Conservation (phyloP, 1,139 yeast species). For the Protomyces inundatus region DNA sequence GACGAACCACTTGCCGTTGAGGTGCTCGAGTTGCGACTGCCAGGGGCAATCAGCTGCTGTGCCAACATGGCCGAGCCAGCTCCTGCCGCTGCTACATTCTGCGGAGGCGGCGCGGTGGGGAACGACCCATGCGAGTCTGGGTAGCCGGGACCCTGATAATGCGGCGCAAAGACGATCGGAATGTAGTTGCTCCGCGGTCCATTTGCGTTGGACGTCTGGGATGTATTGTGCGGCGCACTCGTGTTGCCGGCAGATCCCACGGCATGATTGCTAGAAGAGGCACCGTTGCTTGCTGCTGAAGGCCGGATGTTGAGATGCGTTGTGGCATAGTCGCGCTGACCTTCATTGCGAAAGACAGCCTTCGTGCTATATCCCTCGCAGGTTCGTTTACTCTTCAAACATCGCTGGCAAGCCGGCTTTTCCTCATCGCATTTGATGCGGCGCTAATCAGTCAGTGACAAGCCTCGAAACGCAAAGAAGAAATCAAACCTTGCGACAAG, state of each 20-base stretch:
- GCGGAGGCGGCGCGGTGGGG: not conserved
- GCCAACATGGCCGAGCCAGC: not conserved
- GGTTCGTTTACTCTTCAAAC: constrained; percentile 33
- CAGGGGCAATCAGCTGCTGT: not conserved
- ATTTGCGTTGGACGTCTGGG: not conserved
- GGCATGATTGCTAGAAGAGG: not conserved
- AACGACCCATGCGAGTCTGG: not conserved
- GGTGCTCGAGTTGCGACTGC: constrained; percentile 18
- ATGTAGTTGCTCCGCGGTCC: not conserved
- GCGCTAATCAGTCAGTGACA: constrained; percentile 20
- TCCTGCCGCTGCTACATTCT: not conserved
- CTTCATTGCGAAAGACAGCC: constrained; percentile 25
- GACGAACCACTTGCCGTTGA: constrained; percentile 19
- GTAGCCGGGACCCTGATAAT: constrained; percentile 2
- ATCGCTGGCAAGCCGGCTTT: constrained; percentile 35
- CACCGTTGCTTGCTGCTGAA: not conserved
- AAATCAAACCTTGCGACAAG: constrained; percentile 33
- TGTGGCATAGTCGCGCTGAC: constrained; percentile 5
- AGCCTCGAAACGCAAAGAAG: not conserved
- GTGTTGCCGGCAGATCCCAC: not conserved
- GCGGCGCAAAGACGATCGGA: constrained; percentile 11
- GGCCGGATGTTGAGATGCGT: constrained; percentile 17
- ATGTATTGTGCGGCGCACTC: not conserved
- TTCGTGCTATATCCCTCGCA: constrained; percentile 32
- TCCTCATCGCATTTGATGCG: constrained; percentile 36